Evolutionary conservation across 2,329 filamentous ascomycete species (phyloP).

Genomic region (Botryotinia globosa): DNA sequence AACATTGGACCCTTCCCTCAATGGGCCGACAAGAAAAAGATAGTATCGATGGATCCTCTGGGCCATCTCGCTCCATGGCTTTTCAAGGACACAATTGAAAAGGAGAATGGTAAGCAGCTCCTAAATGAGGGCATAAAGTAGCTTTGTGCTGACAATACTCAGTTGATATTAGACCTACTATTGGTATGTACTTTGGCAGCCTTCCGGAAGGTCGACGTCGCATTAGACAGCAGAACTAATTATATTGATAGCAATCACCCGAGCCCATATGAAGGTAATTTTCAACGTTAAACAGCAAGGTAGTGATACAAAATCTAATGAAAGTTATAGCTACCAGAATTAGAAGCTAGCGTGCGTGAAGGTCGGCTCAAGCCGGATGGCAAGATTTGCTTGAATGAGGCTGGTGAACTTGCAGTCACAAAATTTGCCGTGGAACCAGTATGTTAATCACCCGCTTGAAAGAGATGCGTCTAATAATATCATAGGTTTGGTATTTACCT

Average conservation of each 20-base stretch:
- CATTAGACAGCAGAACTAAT: constrained; percentile 23
- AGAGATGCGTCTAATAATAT: constrained; percentile 36
- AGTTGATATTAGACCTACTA: constrained; percentile 41
- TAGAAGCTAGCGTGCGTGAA: constrained; percentile 79
- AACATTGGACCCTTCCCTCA: constrained; percentile 84
- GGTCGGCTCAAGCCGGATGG: constrained; percentile 77
- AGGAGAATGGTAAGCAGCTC: constrained; percentile 58
- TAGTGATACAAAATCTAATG: constrained; percentile 18
- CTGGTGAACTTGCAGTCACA: constrained; percentile 85
- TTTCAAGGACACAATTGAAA: constrained; percentile 74
- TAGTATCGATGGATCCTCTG: constrained; percentile 95
- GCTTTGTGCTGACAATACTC: constrained; percentile 26
- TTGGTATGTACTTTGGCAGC: constrained; percentile 30
- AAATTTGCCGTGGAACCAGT: constrained; percentile 98
- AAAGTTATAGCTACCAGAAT: constrained; percentile 68
- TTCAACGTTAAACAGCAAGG: background rate
- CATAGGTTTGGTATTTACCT: constrained; percentile 73
- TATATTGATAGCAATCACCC: constrained; percentile 36
- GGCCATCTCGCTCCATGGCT: constrained; percentile 85
- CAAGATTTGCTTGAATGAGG: constrained; percentile 81
- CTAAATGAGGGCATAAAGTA: background rate
- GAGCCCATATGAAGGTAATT: constrained; percentile 40
- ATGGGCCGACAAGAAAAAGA: constrained; percentile 89
- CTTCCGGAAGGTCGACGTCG: background rate
- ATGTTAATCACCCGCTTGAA: constrained; percentile 66